Percentiles rank a stretch among this genome's conserved stretches.
Evolutionary conservation across 805 yeast genomes (phyloP).

Genomic region (Komagataella phaffii): DNA sequence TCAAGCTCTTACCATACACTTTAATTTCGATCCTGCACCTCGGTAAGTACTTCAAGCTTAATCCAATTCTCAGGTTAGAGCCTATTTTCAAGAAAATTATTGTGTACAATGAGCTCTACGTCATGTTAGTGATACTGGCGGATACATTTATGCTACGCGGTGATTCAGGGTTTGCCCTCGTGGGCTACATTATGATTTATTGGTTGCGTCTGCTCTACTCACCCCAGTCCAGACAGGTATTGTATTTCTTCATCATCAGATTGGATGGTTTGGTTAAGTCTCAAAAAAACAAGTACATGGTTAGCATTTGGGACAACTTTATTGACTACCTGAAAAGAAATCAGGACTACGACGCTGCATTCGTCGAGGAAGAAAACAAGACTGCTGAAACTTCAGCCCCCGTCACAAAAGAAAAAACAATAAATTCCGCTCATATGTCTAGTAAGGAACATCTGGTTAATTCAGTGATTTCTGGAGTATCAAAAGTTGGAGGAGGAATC

Average conservation of each 20-base stretch:
- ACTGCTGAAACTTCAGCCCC: background rate
- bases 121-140: slow-evolving; percentile 36
- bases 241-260: slow-evolving; percentile 25
- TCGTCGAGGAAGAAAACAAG: slow-evolving; percentile 6
- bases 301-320: slow-evolving; percentile 22
- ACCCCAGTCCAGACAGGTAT: slow-evolving; percentile 29
- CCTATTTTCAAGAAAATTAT: slow-evolving; percentile 28
- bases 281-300: slow-evolving; percentile 31
- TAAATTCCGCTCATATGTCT: background rate
- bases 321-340: slow-evolving; percentile 27
- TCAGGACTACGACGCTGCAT: slow-evolving; percentile 11
- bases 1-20: slow-evolving; percentile 50
- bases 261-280: slow-evolving; percentile 27
- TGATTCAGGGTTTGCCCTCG: slow-evolving; percentile 57
- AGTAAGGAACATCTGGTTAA: background rate
- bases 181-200: slow-evolving; percentile 41
- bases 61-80: slow-evolving; percentile 24
- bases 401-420: background rate
- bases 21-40: slow-evolving; percentile 48
- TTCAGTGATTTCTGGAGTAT: background rate
- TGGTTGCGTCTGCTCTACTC: slow-evolving; percentile 59
- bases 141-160: slow-evolving; percentile 55
- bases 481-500: background rate
- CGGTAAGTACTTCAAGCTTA: slow-evolving; percentile 23
- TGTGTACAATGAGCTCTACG: slow-evolving; percentile 46